Base-by-base conservation (phyloP, 208 protist genomes). In the Lotmaria passim region DNA sequence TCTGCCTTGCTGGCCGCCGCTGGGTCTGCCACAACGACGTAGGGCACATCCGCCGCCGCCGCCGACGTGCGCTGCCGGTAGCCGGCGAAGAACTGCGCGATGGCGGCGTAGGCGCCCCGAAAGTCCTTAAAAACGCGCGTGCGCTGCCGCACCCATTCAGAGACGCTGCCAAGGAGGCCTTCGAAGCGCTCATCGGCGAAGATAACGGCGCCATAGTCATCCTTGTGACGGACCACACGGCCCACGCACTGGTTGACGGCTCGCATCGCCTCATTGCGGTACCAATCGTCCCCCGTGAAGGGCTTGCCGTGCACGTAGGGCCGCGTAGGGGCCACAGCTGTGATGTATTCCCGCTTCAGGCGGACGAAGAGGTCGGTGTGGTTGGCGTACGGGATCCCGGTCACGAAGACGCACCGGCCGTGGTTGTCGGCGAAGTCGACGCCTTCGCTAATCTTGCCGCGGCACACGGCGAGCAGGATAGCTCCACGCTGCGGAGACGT, bases 211-310 rank as follows among this genome's bases (percentile, higher is more conserved):
- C 98, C 98, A 76, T 96, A 99, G 81, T 99, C 98, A 48, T 96
- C 74, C 69, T 90, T 89, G 76, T 99, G 98, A 1, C 98, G 91
- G 71, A 99, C 99, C 24, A 99, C 96, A 17, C 98, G 91, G 7
- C 98, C 98, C 38, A 99, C 81, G 51, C 96, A 97, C 83, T 99
- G 98, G 72, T 99, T 99, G 8, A 99, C 98, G 3, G 98, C 94
- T 8, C 98, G 89, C 81, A 95, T 89, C n/a, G 98, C 90, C 75
- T 98, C 90, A 55, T 94, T 90, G 23, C 79, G 61, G 76, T 99
- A 99, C 98, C 98, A 99, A 23, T 93, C 83, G 46, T 91, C 81
- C 5, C 98, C 97, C 0, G 84, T 96, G 44, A 98, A 96, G 14
- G 78, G 78, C 48, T 73, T 78, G 0, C 92, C 92, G 44, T 68